Evolutionary conservation across 192 early-diverging fungal genomes (phyloP), one percentile per base, ranked within the genome.

Genomic region (Phlyctochytrium arcticum): DNA sequence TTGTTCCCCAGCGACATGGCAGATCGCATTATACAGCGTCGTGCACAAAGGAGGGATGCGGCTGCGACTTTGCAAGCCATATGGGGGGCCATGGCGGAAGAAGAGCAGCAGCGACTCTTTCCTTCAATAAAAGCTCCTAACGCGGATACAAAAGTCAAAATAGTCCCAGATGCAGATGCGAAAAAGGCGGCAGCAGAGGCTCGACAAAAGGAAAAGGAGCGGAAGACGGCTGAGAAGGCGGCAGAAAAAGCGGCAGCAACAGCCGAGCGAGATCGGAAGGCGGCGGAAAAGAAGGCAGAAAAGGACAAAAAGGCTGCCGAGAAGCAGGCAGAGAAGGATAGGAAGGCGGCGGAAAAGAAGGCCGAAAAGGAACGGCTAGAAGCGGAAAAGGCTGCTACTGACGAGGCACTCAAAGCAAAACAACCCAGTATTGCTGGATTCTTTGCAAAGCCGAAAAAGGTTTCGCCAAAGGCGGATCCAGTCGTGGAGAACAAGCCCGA

Each of bases 1-100:
- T 33, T 36, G 0, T 79, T 79, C 54, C 80, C 83, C 2, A 23
- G 21, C 4, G 79, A 85, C 36, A 65, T 85, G 55, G 72, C 68
- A 33, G 44, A 64, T 5, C 54, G 46, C 1, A 61, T 81, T 17
- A 9, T 37, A 10, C 36, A 58, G n/a, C 67, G 83, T 36, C 62
- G 78, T 53, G 34, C 39, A 23, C 62, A 66, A 26, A 64, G 81
- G 48, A 46, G 5, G 21, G 24, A 26, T 0, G 48, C 34, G 19
- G 23, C 21, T 24, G 17, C 5, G n/a, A 5, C 24, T 42, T 29
- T 60, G 36, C 19, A 57, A 6, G 10, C 49, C 26, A 39, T 6
- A 9, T 36, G 54, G 3, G 46, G 30, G 10, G 19, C 46, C 2
- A 26, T 63, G n/a, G 53, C 61, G 17, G 48, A 8, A 8, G 61